phyloP scores from a whole-genome alignment of 768 basidiomycete genomes.

The Psilocybe tampanensis region DNA sequence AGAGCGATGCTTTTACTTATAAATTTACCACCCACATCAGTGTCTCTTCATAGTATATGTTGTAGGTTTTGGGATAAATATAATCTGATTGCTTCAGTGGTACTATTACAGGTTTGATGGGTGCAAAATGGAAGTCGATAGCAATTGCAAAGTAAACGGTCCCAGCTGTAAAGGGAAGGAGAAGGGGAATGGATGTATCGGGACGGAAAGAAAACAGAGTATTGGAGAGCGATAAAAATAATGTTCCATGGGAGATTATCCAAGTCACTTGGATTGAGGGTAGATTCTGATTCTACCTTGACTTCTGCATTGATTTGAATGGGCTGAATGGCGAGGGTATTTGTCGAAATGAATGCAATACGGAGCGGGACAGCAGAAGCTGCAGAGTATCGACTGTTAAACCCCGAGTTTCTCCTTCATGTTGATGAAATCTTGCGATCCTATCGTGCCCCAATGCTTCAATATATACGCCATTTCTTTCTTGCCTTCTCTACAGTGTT shows the following conservation, averaged over 20 bases:
- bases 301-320: no score
- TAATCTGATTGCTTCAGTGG: not conserved
- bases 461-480: slow-evolving; percentile 54
- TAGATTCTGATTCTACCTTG: not conserved
- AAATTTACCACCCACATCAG: slow-evolving; percentile 16
- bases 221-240: not conserved
- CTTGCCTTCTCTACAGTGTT: slow-evolving; percentile 49
- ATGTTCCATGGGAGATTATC: not conserved
- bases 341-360: no score
- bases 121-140: slow-evolving; percentile 8
- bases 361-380: slow-evolving; percentile 9
- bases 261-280: not conserved
- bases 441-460: slow-evolving; percentile 50
- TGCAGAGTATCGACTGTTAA: slow-evolving; percentile 29
- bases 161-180: not conserved
- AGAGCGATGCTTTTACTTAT: slow-evolving; percentile 82
- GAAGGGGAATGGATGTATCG: no score
- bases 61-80: not conserved
- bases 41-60: not conserved
- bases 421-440: slow-evolving; percentile 51
- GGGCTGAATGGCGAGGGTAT: not conserved
- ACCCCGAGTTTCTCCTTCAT: slow-evolving; percentile 60
- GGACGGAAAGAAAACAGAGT: not conserved
- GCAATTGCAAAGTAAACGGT: not conserved
- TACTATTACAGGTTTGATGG: slow-evolving; percentile 18